phyloP scores from a whole-genome alignment of 306 rosid species.

The Chamaecrista fasciculata region DNA sequence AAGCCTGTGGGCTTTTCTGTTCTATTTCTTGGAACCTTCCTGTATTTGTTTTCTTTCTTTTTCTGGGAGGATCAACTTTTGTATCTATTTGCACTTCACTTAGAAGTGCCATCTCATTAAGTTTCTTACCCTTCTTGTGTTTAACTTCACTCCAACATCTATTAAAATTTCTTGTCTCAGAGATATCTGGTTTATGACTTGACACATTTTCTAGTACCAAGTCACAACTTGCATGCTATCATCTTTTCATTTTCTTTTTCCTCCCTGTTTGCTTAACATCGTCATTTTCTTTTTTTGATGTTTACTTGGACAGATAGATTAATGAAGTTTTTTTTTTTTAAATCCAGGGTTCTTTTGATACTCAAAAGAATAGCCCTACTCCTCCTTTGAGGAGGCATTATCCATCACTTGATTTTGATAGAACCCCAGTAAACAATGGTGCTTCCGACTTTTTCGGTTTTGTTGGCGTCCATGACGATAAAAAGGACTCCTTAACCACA shows the following conservation, averaged over 20 bases:
- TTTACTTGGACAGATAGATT: not conserved
- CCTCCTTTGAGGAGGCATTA: slow-evolving; percentile 39
- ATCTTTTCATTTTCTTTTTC: not conserved
- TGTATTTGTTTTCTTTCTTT: not conserved
- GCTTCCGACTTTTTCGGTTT: slow-evolving; percentile 44
- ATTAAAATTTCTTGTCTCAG: not conserved
- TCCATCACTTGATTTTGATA: slow-evolving; percentile 39
- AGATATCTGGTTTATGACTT: not conserved
- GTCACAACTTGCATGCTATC: not conserved
- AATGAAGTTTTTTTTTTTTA: slow-evolving; percentile 5
- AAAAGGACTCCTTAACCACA: slow-evolving; percentile 34
- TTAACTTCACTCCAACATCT: not conserved
- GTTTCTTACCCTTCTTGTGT: not conserved
- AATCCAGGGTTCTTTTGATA: slow-evolving; percentile 53
- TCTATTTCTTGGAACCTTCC: not conserved
- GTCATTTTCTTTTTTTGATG: not conserved
- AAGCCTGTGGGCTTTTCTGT: not conserved
- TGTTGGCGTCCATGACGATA: slow-evolving; percentile 32
- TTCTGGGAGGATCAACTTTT: not conserved
- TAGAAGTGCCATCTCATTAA: not conserved
- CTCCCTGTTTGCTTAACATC: not conserved
- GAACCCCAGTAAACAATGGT: slow-evolving; percentile 26
- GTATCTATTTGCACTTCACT: not conserved
- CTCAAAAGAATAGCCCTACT: slow-evolving; percentile 29
- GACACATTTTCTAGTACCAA: not conserved